Conservation (phyloP, 441 rosid genomes). For the Brassica hybrid region DNA sequence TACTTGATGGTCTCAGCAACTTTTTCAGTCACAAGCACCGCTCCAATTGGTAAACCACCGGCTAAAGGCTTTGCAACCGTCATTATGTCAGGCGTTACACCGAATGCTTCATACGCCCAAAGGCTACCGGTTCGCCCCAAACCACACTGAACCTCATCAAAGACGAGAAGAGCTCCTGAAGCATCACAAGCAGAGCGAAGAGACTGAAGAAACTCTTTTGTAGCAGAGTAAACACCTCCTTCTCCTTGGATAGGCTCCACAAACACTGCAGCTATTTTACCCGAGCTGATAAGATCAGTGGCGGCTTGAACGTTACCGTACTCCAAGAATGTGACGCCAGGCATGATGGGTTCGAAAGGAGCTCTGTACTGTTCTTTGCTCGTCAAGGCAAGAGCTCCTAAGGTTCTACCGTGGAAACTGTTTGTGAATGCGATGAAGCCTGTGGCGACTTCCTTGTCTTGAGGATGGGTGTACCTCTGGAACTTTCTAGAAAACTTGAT, state of each 20-base stretch:
- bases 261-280: slow-evolving; percentile 85
- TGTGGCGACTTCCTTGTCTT: slow-evolving; percentile 55
- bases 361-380: slow-evolving; percentile 84
- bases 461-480: slow-evolving; percentile 66
- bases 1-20: slow-evolving; percentile 64
- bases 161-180: slow-evolving; percentile 78
- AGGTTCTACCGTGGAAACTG: slow-evolving; percentile 93
- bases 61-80: slow-evolving; percentile 90
- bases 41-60: slow-evolving; percentile 88
- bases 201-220: slow-evolving; percentile 72
- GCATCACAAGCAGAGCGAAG: slow-evolving; percentile 81
- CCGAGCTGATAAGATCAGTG: slow-evolving; percentile 50
- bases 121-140: slow-evolving; percentile 80
- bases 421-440: slow-evolving; percentile 76
- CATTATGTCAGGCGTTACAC: slow-evolving; percentile 79
- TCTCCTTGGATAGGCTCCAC: slow-evolving; percentile 97
- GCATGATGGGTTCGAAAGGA: slow-evolving; percentile 97
- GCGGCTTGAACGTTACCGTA: slow-evolving; percentile 78
- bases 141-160: slow-evolving; percentile 94
- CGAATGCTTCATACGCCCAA: slow-evolving; percentile 79
- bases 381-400: slow-evolving; percentile 84
- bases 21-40: slow-evolving; percentile 68
- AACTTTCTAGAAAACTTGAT: slow-evolving; percentile 90
- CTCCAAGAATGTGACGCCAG: slow-evolving; percentile 88
- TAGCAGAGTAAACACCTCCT: slow-evolving; percentile 88